Base-by-base conservation (phyloP, 495 filamentous ascomycete genomes). In the Talaromyces nanjingensis region DNA sequence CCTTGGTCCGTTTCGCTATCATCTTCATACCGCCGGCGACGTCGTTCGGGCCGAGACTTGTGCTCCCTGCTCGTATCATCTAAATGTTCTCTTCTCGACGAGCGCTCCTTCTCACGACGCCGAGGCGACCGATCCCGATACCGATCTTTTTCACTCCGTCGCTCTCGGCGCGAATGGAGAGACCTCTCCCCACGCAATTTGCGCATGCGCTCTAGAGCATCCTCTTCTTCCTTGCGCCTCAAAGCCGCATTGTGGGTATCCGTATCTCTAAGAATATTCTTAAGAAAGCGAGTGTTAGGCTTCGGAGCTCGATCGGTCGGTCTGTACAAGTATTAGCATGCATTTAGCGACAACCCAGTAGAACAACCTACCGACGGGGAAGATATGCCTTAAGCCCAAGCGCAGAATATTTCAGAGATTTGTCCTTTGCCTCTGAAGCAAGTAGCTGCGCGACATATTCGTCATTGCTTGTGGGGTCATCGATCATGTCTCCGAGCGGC, bases 221-320 rank as follows among this genome's bases (percentile, higher is more conserved):
- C 86, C 60, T 80, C 84, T 45, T 87, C 86, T 71, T 98, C 93
- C 66, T 89, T 96, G 0, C 87, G 91, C 47, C 88, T 84, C 61
- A 97, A 79, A 6, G 92, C 89, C 12, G 90, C 84, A 83, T 98
- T 98, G 74, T 98, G 94, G 60, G 67, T 90, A 65, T 94, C 90
- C 1, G 91, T 93, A 63, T 96, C 89, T 64, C 87, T 88, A 67
- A 98, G 89, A 60, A 98, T 89, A 66, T 94, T 90, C 27, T 87
- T 85, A 12, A 98, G 79, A 67, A 98, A 98, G 52, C 90, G 81
- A 0, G 89, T 96, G 68, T 98, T 98, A 14, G 93, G 91, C 68
- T 92, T 96, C 3, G 91, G 91, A 60, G 91, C 90, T 68, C 84
- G 84, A 27, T 80, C 73, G 22, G 86, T 74, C 42, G 81, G 73